Base-by-base conservation (phyloP, 2,329 filamentous ascomycete genomes). In the Ambrosiella beaveri region DNA sequence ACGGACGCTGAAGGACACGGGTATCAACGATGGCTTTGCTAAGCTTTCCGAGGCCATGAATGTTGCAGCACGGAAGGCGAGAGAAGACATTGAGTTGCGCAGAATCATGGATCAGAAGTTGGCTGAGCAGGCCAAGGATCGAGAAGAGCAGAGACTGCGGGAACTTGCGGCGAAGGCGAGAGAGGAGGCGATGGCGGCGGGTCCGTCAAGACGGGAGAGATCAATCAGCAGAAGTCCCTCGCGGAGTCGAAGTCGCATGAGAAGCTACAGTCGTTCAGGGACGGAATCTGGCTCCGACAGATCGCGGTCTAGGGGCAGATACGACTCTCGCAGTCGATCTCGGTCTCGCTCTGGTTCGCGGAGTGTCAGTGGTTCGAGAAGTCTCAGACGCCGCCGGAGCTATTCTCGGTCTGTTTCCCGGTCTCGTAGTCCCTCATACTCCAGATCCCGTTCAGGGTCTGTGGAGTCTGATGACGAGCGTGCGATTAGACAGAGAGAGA, bases 11-110 rank as follows among this genome's bases (percentile, higher is more conserved):
- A 89, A 96, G 69, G 93, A 98, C 68, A 82, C 95, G 47, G 85
- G 88, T 6, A 97, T 98, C 72, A 97, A 95, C 71, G 93, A 98
- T 75, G 97, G 96, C 68, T 97, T 98, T 67, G 91, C 91, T 1
- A 88, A 95, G 65, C 94, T 98, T 67, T 86, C 89, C 0, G 93
- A 98, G 71, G 89, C 91, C 0, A 74, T 98, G 41, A 94, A 93
- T 69, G 94, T 93, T 63, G 93, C 93, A 1, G 93, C 98, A 68
- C 78, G 91, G 53, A 93, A 97, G 68, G 93, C 93, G 7, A 81
- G 93, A 66, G 93, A 98, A 66, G 93, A 98, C 69, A 91, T 98
- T 58, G 85, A 91, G 66, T 86, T 95, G 68, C 81, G 93, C 63
- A 84, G 89, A 7, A 75, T 88, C 63, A 97, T 98, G 91, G 93